Evolutionary conservation across 75 land plant species (phyloP).

Genomic region (Chamaecyparis obtusa): DNA sequence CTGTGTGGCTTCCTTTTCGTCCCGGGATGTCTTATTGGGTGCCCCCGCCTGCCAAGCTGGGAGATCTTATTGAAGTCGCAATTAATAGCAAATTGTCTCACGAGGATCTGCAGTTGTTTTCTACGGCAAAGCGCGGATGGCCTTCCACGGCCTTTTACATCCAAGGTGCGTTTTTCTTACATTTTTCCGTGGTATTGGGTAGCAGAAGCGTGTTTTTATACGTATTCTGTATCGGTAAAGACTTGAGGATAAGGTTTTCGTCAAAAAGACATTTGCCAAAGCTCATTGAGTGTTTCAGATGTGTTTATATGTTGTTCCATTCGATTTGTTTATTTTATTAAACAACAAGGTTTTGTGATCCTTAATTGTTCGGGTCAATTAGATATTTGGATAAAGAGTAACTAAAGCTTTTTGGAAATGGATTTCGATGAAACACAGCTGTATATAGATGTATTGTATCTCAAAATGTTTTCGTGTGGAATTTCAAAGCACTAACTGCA

Average conservation of each 20-base stretch:
- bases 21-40: constrained; percentile 56
- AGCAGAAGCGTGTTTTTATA: background rate
- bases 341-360: background rate
- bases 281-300: background rate
- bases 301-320: no score
- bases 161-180: background rate
- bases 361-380: background rate
- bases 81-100: background rate
- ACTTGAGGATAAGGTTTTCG: no score
- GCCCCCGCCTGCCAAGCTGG: constrained; percentile 18
- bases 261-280: background rate
- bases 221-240: background rate
- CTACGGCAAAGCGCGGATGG: constrained; percentile 12
- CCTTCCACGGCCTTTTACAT: constrained; percentile 12
- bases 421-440: no score
- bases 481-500: no score
- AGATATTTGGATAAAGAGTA: background rate
- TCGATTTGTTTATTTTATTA: background rate
- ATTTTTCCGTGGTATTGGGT: no score
- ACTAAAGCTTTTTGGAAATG: background rate
- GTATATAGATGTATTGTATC: no score
- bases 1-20: constrained; percentile 51
- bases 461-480: no score
- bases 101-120: constrained; percentile 8
- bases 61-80: background rate